phyloP scores from a whole-genome alignment of 2,329 filamentous ascomycete species.

The Verticillium isaacii region DNA sequence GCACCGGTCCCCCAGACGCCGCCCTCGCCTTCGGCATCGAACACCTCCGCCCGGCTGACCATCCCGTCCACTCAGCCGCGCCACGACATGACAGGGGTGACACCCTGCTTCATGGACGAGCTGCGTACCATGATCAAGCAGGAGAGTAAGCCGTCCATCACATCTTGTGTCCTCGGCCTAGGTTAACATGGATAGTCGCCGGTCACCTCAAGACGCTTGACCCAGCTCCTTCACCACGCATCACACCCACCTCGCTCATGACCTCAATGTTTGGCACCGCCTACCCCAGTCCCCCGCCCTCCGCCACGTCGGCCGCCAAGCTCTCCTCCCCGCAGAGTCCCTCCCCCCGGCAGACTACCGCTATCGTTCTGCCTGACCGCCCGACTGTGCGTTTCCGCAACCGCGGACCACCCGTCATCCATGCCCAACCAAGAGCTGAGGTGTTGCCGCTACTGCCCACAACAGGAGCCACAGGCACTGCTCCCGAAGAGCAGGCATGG shows the following conservation, averaged over 20 bases:
- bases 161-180: background rate
- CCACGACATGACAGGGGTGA: constrained; percentile 5
- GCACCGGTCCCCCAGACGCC: background rate
- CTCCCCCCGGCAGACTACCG: background rate
- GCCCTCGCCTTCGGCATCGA: background rate
- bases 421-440: constrained; percentile 2
- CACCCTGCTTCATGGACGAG: constrained; percentile 13
- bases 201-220: background rate
- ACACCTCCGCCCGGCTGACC: background rate
- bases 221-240: background rate
- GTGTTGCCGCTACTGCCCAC: background rate
- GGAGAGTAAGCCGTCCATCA: constrained; percentile 7
- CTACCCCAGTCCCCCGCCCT: constrained; percentile 4
- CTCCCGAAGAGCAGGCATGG: constrained; percentile 62
- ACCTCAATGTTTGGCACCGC: background rate
- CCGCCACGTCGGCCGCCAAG: background rate
- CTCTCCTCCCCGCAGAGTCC: background rate
- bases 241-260: constrained; percentile 1
- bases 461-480: background rate
- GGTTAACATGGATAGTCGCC: background rate
- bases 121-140: constrained; percentile 17
- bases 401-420: constrained; percentile 4
- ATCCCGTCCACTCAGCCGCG: background rate
- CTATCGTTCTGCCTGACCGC: background rate
- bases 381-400: constrained; percentile 6